Conservation (phyloP, 306 rosid genomes). For the Quercus mongolica region DNA sequence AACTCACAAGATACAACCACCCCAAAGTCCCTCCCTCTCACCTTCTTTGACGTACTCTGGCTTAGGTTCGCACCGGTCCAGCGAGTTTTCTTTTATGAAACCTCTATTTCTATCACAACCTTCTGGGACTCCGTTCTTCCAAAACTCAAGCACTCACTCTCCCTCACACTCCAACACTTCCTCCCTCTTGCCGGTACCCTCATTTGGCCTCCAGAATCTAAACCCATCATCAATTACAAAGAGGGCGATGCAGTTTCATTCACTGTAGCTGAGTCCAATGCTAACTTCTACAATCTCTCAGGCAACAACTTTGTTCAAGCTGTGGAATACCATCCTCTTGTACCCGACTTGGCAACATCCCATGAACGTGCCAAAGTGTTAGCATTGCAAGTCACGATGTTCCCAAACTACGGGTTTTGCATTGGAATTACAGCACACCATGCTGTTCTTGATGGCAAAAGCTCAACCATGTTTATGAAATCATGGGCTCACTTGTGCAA, state of each 20-base stretch:
- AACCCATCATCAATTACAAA: constrained; percentile 12
- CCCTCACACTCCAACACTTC: constrained; percentile 23
- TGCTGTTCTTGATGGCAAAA: constrained; percentile 22
- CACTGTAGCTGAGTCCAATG: constrained; percentile 14
- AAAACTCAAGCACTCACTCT: constrained; percentile 23
- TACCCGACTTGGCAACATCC: constrained; percentile 2
- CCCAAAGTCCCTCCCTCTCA: constrained; percentile 16
- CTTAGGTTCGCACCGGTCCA: constrained; percentile 23
- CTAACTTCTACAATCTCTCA: constrained; percentile 8
- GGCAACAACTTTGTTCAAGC: background rate
- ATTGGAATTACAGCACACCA: constrained; percentile 36
- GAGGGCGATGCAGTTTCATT: constrained; percentile 24
- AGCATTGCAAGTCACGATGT: constrained; percentile 29
- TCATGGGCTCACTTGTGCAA: constrained; percentile 22
- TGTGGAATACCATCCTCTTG: constrained; percentile 8
- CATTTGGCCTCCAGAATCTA: constrained; percentile 16
- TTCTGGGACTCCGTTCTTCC: constrained; percentile 3
- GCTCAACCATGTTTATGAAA: constrained; percentile 19
- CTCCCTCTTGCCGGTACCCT: constrained; percentile 21
- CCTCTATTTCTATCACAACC: background rate
- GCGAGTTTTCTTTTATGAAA: constrained; percentile 19
- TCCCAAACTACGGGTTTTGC: constrained; percentile 22
- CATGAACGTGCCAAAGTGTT: constrained; percentile 11
- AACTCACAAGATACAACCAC: background rate
- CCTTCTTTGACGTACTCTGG: constrained; percentile 28